Conservation (phyloP, 2,329 filamentous ascomycete genomes). For the Monosporascus sp. region DNA sequence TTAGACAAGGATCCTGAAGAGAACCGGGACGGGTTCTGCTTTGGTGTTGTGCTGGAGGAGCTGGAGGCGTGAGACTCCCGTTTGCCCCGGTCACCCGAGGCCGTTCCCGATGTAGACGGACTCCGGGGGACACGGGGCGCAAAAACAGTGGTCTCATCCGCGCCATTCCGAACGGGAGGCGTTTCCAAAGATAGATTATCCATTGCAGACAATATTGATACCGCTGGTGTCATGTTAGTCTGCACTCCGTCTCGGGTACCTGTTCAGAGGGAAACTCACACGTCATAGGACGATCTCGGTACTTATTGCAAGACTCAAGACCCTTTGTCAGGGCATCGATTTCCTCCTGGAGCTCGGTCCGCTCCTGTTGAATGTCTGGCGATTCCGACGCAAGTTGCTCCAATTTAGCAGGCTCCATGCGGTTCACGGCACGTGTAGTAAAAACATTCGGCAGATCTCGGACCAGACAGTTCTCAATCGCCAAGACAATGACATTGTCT, state of each 20-base stretch:
- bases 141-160: background rate
- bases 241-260: background rate
- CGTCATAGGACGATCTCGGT: conserved; percentile 3
- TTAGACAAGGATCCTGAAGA: too few species aligned
- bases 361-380: conserved; percentile 15
- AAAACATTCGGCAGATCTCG: conserved; percentile 28
- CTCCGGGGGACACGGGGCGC: background rate
- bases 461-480: conserved; percentile 33
- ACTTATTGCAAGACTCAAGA: conserved; percentile 17
- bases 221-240: background rate
- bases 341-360: conserved; percentile 13
- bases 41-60: background rate
- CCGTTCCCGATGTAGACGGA: background rate
- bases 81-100: background rate
- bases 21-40: background rate
- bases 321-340: conserved; percentile 14
- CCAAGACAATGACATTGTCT: conserved; percentile 31
- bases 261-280: conserved; percentile 1
- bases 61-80: background rate
- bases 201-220: background rate
- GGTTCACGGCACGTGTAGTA: conserved; percentile 24
- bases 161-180: background rate
- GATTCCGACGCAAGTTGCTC: conserved; percentile 22
- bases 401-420: conserved; percentile 24
- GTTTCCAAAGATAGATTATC: background rate